These are phyloP conservation scores for Mycena kentingensis DNA, from an alignment of 768 basidiomycete species.

Conservation along the genomic window DNA sequence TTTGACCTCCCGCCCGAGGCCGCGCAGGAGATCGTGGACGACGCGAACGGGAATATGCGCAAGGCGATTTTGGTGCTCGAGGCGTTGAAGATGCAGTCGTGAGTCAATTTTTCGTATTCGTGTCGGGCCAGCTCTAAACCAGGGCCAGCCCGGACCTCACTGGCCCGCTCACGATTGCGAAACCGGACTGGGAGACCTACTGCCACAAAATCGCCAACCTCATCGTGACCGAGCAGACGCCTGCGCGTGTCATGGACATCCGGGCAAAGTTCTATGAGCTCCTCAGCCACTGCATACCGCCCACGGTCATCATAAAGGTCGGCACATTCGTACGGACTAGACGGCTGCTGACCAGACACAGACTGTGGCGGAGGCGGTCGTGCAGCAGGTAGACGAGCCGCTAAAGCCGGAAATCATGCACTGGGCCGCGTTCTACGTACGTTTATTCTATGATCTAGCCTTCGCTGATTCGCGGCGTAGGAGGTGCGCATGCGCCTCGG, in stretches of 20 bases:
- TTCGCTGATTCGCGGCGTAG: slow-evolving; percentile 39
- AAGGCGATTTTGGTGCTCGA: slow-evolving; percentile 95
- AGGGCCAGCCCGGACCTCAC: slow-evolving; percentile 73
- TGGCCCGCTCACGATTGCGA: slow-evolving; percentile 79
- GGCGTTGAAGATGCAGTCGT: slow-evolving; percentile 97
- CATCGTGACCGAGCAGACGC: slow-evolving; percentile 87
- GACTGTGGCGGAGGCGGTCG: slow-evolving; percentile 90
- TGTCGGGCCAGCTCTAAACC: not conserved
- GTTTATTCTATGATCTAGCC: slow-evolving; percentile 28
- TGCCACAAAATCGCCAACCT: slow-evolving; percentile 89
- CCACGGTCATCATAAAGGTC: slow-evolving; percentile 89
- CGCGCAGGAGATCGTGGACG: slow-evolving; percentile 71
- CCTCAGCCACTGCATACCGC: slow-evolving; percentile 95
- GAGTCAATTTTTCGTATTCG: slow-evolving; percentile 29
- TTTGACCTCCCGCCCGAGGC: slow-evolving; percentile 83
- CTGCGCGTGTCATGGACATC: slow-evolving; percentile 88
- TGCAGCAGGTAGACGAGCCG: slow-evolving; percentile 85
- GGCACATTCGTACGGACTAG: not conserved
- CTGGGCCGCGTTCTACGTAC: slow-evolving; percentile 95
- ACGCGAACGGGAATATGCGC: slow-evolving; percentile 87
- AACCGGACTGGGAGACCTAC: slow-evolving; percentile 99
- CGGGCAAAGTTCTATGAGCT: slow-evolving; percentile 93
- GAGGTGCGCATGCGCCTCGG: slow-evolving; percentile 96
- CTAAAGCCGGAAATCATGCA: slow-evolving; percentile 94
- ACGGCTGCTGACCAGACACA: slow-evolving; percentile 31